Percentiles rank a stretch among this genome's conserved stretches.
phyloP scores from a whole-genome alignment of 202 grass and related monocot genomes.

The Panicum hallii region DNA sequence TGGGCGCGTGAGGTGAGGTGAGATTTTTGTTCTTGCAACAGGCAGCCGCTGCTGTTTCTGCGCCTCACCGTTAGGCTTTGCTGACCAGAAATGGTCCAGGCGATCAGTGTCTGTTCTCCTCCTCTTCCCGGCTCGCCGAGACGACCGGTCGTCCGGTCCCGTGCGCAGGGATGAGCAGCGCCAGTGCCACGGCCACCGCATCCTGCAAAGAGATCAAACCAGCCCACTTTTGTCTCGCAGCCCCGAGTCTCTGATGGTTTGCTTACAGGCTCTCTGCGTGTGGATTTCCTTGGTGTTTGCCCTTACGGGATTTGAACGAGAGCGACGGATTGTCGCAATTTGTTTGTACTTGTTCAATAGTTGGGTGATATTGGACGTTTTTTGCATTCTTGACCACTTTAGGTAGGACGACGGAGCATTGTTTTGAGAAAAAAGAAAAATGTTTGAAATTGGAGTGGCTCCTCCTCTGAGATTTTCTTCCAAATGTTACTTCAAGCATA shows the following conservation, averaged over 20 bases:
- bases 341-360: not conserved
- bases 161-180: not conserved
- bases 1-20: not conserved
- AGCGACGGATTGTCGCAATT: not conserved
- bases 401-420: too few species aligned
- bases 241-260: not conserved
- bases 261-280: not conserved
- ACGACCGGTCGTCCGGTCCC: constrained; percentile 10
- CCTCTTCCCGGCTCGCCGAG: not conserved
- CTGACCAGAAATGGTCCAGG: constrained; percentile 31
- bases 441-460: not conserved
- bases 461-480: not conserved
- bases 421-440: too few species aligned
- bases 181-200: not conserved
- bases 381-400: too few species aligned
- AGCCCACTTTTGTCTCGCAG: not conserved
- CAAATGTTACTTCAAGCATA: not conserved
- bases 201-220: constrained; percentile 15
- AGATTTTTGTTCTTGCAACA: not conserved
- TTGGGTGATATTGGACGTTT: too few species aligned
- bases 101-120: not conserved
- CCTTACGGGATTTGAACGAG: not conserved
- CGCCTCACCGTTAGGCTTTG: constrained; percentile 27
- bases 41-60: not conserved
- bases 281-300: not conserved